A percentile compares a stretch with the other conserved stretches of the same genome.
phyloP scores from a whole-genome alignment of 2,329 filamentous ascomycete species.

The Cladophialophora exuberans region DNA sequence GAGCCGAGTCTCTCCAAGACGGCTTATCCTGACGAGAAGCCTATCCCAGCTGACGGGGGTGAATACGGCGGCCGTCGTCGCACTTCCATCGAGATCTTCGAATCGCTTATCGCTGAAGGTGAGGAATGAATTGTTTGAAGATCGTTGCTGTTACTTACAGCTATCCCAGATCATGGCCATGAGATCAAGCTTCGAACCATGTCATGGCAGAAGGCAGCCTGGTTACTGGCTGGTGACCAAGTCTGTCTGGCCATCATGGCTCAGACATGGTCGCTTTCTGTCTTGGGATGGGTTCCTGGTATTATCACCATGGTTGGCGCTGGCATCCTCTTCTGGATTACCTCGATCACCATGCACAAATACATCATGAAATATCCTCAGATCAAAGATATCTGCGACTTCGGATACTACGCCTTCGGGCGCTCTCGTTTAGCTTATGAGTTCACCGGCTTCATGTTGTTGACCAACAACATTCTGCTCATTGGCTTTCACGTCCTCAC shows the following conservation, averaged over 20 bases:
- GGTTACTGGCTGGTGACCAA: slow-evolving; percentile 53
- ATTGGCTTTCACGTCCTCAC: slow-evolving; percentile 57
- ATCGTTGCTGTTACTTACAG: not conserved
- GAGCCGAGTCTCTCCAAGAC: slow-evolving; percentile 2
- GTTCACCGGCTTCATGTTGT: slow-evolving; percentile 51
- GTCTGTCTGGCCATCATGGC: slow-evolving; percentile 58
- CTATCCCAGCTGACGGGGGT: not conserved
- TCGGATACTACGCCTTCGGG: slow-evolving; percentile 53
- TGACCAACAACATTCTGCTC: slow-evolving; percentile 57
- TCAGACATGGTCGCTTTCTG: slow-evolving; percentile 54
- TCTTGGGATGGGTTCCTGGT: slow-evolving; percentile 53
- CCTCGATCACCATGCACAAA: slow-evolving; percentile 55
- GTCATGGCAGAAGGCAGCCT: slow-evolving; percentile 57
- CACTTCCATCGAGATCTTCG: slow-evolving; percentile 6
- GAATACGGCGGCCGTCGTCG: not conserved
- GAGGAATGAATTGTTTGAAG: no score
- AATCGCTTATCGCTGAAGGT: slow-evolving; percentile 38
- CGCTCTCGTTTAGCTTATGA: slow-evolving; percentile 49
- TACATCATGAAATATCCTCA: slow-evolving; percentile 58
- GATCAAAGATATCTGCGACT: slow-evolving; percentile 53
- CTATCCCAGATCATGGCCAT: slow-evolving; percentile 46
- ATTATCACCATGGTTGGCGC: slow-evolving; percentile 53
- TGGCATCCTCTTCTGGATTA: slow-evolving; percentile 54
- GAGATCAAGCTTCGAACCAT: slow-evolving; percentile 58
- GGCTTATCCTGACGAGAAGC: slow-evolving; percentile 7